Percentiles rank a stretch among this genome's conserved stretches.
phyloP scores from a whole-genome alignment of 2,329 filamentous ascomycete genomes.

The Harringtonia aguacate region DNA sequence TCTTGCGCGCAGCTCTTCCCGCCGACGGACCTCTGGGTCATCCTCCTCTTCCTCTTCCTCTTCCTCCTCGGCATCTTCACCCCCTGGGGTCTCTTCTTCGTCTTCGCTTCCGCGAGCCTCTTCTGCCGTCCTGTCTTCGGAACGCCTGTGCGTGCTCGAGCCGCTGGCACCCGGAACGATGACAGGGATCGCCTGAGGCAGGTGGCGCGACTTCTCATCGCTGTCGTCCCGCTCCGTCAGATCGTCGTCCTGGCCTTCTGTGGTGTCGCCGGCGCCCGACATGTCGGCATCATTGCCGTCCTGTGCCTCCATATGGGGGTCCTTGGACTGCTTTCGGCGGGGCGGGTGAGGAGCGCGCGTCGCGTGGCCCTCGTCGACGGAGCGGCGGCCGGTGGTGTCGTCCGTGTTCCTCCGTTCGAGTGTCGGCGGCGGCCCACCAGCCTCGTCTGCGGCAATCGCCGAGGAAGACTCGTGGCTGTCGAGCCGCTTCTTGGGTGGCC shows the following conservation, averaged over 20 bases:
- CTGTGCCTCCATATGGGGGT: constrained; percentile 30
- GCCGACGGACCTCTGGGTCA: constrained; percentile 76
- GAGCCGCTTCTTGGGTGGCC: constrained; percentile 56
- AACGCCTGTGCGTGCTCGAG: not conserved
- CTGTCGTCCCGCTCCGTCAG: constrained; percentile 63
- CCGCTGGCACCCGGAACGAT: not conserved
- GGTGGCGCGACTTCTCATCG: constrained; percentile 44
- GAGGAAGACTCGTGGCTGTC: constrained; percentile 31
- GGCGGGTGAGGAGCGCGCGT: constrained; percentile 29
- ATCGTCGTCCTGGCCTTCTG: constrained; percentile 48
- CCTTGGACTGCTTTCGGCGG: constrained; percentile 43
- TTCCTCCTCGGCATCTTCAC: not conserved
- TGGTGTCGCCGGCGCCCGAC: constrained; percentile 53
- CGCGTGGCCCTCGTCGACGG: constrained; percentile 36
- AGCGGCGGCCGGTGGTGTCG: constrained; percentile 36
- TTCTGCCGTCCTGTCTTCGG: not conserved
- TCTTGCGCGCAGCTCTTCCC: constrained; percentile 79
- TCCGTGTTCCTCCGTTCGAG: constrained; percentile 37
- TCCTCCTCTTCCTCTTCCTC: constrained; percentile 62
- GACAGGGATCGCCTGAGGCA: constrained; percentile 3
- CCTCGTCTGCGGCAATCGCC: constrained; percentile 9
- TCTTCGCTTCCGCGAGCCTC: constrained; percentile 1
- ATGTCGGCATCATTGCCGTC: constrained; percentile 57
- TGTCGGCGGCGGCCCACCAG: constrained; percentile 23
- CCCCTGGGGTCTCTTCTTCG: not conserved